Base-by-base conservation (phyloP, 2,329 filamentous ascomycete species). In the Trichoderma asperellum region DNA sequence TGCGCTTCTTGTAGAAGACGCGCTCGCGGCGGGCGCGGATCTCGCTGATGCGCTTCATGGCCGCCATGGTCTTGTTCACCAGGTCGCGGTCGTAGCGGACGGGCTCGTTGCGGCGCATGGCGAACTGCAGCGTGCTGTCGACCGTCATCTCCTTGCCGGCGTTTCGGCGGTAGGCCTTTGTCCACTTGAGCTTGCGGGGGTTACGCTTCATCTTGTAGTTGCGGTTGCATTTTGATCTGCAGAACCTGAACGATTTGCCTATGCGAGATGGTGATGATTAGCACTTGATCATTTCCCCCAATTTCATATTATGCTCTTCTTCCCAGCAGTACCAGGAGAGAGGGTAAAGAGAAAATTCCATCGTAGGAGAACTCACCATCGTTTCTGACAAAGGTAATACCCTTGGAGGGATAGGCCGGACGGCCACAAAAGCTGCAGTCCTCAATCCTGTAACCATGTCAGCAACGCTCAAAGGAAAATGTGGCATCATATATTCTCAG, bases 171-270 rank as follows among this genome's bases (percentile, higher is more conserved):
- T 94, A 95, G 64, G 93, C 90, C 86, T 97, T 97, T 72, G 95
- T 97, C 96, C 95, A 97, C 82, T 94, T 96, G 75, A 98, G 88
- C 82, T 97, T 97, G 80, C 95, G 90, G 43, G 95, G 94, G 83
- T 98, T 97, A 74, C 96, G 91, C 91, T 97, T 97, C 93, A 97
- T 97, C 84, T 96, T 96, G 88, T 96, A 97, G 81, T 89, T 91
- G 76, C 84, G 84, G 79, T 87, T 86, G 79, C 87, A 88, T 80
- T 88, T 86, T 75, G 81, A 85, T 68, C 85, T 81, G 77, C 87
- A 89, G 80, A 89, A 89, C 68, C 87, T 81, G 75, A 89, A 89
- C 56, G 81, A 77, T 76, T 84, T 82, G 71, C 81, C 82, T 77
- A 53, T 21, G 40, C 5, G 14, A 59, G n/a, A 35, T 8, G 14